Evolutionary conservation across 129 eudicot genomes (phyloP).

Genomic region (Flaveria sonorensis): DNA sequence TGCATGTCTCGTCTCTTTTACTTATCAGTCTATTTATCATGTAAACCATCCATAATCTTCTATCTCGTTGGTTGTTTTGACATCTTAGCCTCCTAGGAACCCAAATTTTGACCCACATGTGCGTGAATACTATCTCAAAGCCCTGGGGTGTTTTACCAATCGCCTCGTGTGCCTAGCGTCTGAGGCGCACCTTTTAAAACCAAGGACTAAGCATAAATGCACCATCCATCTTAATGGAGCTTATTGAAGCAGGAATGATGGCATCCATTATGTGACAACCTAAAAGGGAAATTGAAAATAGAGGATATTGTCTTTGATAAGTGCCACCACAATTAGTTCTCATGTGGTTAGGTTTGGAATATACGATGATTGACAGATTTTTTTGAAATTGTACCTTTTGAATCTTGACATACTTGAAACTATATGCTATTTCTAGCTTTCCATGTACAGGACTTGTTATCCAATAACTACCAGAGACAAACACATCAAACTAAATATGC

Average conservation of each 20-base stretch:
- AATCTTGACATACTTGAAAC: neutral
- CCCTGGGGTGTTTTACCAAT: neutral
- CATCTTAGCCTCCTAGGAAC: too few relatives aligned
- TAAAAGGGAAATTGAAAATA: neutral
- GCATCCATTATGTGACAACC: neutral
- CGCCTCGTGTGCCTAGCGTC: neutral
- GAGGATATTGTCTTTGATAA: neutral
- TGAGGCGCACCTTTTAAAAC: neutral
- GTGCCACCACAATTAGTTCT: neutral
- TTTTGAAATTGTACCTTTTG: neutral
- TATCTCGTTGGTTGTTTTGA: neutral
- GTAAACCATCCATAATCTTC: neutral
- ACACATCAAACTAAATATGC: neutral
- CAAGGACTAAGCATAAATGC: neutral
- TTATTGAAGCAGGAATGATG: neutral
- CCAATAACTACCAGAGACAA: neutral
- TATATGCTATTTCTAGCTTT: neutral
- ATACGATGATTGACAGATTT: neutral
- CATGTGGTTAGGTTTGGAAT: neutral
- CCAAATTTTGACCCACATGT: neutral
- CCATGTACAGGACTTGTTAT: neutral
- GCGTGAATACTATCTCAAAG: neutral
- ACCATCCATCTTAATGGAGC: neutral
- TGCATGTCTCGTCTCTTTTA: too few relatives aligned
- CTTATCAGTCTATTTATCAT: neutral